These are phyloP conservation scores for Drechmeria coniospora DNA, from an alignment of 2,329 filamentous ascomycete genomes.

Conservation along the genomic window DNA sequence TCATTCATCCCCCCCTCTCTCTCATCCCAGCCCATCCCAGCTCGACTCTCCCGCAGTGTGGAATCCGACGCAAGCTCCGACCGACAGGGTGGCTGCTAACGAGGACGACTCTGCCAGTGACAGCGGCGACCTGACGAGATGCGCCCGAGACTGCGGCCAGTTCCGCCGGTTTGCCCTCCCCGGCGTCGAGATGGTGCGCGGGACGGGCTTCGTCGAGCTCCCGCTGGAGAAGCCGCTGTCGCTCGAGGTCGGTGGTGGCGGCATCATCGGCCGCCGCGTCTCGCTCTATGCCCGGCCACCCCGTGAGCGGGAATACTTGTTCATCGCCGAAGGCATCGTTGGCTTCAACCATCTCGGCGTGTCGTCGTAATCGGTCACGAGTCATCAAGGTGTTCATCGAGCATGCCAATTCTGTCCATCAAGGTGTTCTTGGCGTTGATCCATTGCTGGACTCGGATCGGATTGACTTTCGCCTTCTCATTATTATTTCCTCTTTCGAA, in stretches of 20 bases:
- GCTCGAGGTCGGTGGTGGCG: conserved; percentile 26
- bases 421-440: too few species aligned
- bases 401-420: too few species aligned
- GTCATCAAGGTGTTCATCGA: too few species aligned
- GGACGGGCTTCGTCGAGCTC: conserved; percentile 15
- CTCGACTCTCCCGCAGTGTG: conserved; percentile 6
- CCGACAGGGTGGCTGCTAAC: too few species aligned
- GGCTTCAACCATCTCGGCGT: too few species aligned
- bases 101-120: too few species aligned
- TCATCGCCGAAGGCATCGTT: conserved; percentile 34
- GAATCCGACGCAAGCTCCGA: too few species aligned
- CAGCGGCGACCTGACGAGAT: conserved; percentile 27
- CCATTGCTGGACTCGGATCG: too few species aligned
- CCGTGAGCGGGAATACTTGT: conserved; percentile 13
- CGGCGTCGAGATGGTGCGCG: conserved; percentile 1
- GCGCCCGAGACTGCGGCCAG: conserved; percentile 24
- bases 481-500: too few species aligned
- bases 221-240: conserved; percentile 23
- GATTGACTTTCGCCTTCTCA: too few species aligned
- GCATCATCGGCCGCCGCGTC: conserved; percentile 33
- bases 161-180: conserved; percentile 22
- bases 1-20: neutral
- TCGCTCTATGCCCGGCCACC: conserved; percentile 18
- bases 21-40: neutral
- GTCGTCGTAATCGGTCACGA: too few species aligned